phyloP scores from a whole-genome alignment of 495 filamentous ascomycete species.

The Trichocladium antarcticum region DNA sequence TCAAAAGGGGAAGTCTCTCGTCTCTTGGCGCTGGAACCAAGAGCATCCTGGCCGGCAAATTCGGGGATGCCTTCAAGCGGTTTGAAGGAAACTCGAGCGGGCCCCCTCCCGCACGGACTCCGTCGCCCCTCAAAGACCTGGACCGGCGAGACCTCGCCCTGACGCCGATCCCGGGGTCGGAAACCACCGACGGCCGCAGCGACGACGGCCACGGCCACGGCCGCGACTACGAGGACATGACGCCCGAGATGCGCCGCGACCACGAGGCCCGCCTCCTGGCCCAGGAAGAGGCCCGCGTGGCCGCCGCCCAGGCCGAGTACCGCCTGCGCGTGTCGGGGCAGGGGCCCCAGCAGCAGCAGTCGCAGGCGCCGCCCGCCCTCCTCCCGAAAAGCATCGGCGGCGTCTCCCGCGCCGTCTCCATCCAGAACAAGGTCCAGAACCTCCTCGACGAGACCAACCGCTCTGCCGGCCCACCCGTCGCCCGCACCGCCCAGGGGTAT shows the following conservation, averaged over 20 bases:
- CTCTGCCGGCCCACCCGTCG: slow-evolving; percentile 39
- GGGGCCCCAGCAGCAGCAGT: too few species aligned
- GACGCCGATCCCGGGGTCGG: slow-evolving; percentile 67
- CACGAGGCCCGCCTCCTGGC: slow-evolving; percentile 74
- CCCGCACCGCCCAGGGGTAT: slow-evolving; percentile 78
- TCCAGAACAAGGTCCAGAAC: slow-evolving; percentile 80
- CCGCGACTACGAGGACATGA: slow-evolving; percentile 56
- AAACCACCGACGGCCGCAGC: slow-evolving; percentile 57
- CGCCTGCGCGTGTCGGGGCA: slow-evolving; percentile 63
- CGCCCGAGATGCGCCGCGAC: slow-evolving; percentile 83
- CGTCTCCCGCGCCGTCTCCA: slow-evolving; percentile 59
- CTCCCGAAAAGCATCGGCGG: slow-evolving; percentile 44
- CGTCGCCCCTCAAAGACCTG: slow-evolving; percentile 44
- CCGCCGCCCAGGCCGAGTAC: slow-evolving; percentile 84
- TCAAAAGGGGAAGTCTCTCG: slow-evolving; percentile 71
- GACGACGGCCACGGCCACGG: slow-evolving; percentile 56
- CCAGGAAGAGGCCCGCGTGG: slow-evolving; percentile 87
- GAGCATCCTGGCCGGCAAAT: slow-evolving; percentile 76
- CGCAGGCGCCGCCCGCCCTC: slow-evolving; percentile 29
- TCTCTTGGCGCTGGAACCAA: slow-evolving; percentile 67
- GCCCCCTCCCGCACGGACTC: slow-evolving; percentile 36
- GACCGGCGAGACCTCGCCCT: slow-evolving; percentile 49
- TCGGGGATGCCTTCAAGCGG: slow-evolving; percentile 89
- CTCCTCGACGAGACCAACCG: slow-evolving; percentile 71
- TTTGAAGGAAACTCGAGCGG: slow-evolving; percentile 55